Conservation (phyloP, 768 basidiomycete genomes). For the Mycena epipterygia region DNA sequence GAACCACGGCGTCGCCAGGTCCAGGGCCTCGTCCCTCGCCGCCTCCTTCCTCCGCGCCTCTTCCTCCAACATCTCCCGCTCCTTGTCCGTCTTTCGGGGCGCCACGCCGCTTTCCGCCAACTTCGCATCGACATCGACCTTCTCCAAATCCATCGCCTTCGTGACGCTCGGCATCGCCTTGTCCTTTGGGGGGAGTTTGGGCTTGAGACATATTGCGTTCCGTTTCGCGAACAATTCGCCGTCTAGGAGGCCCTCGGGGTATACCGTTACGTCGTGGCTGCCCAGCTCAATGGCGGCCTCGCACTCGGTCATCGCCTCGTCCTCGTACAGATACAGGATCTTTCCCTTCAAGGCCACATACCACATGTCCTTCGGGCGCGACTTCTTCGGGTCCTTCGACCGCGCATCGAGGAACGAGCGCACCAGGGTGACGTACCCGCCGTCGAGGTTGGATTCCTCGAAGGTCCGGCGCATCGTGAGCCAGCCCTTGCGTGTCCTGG, state of each 20-base stretch:
- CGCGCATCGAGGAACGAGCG: constrained; percentile 85
- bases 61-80: constrained; percentile 50
- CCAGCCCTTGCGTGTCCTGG: constrained; percentile 83
- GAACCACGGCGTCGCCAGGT: constrained; percentile 85
- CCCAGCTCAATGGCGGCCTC: constrained; percentile 91
- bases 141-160: constrained; percentile 63
- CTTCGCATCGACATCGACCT: constrained; percentile 48
- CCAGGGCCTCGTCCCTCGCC: constrained; percentile 64
- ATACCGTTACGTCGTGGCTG: constrained; percentile 82
- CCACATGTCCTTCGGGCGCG: constrained; percentile 93
- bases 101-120: constrained; percentile 42
- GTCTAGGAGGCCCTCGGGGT: constrained; percentile 80
- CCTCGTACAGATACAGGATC: constrained; percentile 93
- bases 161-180: constrained; percentile 63
- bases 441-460: constrained; percentile 72
- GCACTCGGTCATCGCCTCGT: constrained; percentile 92
- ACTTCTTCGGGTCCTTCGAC: constrained; percentile 86
- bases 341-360: constrained; percentile 93
- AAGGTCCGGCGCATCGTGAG: constrained; percentile 86
- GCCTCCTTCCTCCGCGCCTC: constrained; percentile 59
- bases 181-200: constrained; percentile 54
- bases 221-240: constrained; percentile 93
- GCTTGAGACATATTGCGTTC: constrained; percentile 86
- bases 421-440: constrained; percentile 84
- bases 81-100: constrained; percentile 53